Base-by-base conservation (phyloP, 176 grass and related monocot species). In the Avena insularis region DNA sequence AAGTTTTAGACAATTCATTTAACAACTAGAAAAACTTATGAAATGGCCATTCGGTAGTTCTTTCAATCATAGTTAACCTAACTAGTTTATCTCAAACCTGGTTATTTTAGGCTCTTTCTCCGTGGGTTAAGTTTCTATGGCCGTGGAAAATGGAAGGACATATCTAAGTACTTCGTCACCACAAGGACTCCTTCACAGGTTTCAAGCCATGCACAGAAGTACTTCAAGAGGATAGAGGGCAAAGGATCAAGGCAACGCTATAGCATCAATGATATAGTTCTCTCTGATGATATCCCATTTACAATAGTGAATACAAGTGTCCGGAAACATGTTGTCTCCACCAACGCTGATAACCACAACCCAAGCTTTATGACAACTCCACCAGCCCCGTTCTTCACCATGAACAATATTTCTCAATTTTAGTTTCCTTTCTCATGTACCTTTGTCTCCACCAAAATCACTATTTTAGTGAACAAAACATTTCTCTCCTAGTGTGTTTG, bases 171-270 rank as follows among this genome's bases (percentile, higher is more conserved):
- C 38, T 86, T 90, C 2, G 83, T 90, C 25, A 68, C 59, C 19
- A 82, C 69, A 0, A 90, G n/a, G 51, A 86, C 65, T 0, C 75
- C 88, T 1, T 49, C 75, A 38, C 83, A 85, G 1, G 13, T 90
- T 20, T 82, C 83, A 3, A 90, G 78, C 60, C 88, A 90, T 2
- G 88, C 88, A 1, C 83, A 82, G 3, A 86, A 86, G 78, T 89
- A 59, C 69, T 89, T 77, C 40, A 63, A 53, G 9, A 47, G 83
- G 38, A 5, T 35, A 6, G 36, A 57, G 36, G 31, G 5, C 14
- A 38, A 31, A 6, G 61, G 33, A 5, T 3, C 12, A 3, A 20
- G 14, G 68, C 66, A 75, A 0, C 68, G 68, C 21, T 66, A 75
- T 25, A 85, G 76, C 47, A 85, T 89, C 56, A 80, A 79, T 1